Percentiles rank a stretch among this genome's conserved stretches.
Evolutionary conservation across 495 filamentous ascomycete species (phyloP).

Genomic region (Parathielavia hyrcaniae): DNA sequence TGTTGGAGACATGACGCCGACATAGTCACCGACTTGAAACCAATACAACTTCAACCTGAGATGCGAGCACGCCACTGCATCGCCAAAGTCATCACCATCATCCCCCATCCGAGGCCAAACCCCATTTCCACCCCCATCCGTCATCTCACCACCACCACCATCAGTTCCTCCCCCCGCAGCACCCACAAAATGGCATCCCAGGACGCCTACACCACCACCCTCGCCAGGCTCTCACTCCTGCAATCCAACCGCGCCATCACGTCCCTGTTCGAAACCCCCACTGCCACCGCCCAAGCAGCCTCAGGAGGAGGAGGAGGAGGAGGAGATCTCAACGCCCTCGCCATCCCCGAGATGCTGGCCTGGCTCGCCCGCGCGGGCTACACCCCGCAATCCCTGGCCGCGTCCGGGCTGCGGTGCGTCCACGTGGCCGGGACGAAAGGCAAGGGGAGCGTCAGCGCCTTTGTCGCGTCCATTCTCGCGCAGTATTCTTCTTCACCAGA

Average conservation of each 20-base stretch:
- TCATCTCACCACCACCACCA: constrained; percentile 3
- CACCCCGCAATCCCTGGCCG: constrained; percentile 31
- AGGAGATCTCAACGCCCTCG: constrained; percentile 58
- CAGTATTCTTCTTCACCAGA: constrained; percentile 20
- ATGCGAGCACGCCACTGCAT: not conserved
- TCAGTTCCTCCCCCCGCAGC: not conserved
- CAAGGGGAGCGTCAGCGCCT: constrained; percentile 51
- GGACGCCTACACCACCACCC: constrained; percentile 34
- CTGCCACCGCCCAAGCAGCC: constrained; percentile 28
- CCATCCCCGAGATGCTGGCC: constrained; percentile 80
- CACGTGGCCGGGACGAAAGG: constrained; percentile 61
- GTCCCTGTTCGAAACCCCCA: constrained; percentile 37
- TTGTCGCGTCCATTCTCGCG: constrained; percentile 40
- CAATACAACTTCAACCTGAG: not conserved
- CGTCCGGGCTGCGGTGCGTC: constrained; percentile 36
- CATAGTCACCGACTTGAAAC: not conserved
- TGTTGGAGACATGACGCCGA: too few species aligned
- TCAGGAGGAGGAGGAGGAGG: not conserved
- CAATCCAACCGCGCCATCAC: constrained; percentile 67
- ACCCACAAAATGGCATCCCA: constrained; percentile 15
- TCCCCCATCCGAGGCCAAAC: not conserved
- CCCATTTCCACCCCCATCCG: not conserved
- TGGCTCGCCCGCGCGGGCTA: constrained; percentile 75
- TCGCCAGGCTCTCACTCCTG: constrained; percentile 57
- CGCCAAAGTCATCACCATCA: not conserved